A percentile compares a stretch with the other conserved stretches of the same genome.
phyloP scores from a whole-genome alignment of 345 rosid species.

The Heritiera littoralis region DNA sequence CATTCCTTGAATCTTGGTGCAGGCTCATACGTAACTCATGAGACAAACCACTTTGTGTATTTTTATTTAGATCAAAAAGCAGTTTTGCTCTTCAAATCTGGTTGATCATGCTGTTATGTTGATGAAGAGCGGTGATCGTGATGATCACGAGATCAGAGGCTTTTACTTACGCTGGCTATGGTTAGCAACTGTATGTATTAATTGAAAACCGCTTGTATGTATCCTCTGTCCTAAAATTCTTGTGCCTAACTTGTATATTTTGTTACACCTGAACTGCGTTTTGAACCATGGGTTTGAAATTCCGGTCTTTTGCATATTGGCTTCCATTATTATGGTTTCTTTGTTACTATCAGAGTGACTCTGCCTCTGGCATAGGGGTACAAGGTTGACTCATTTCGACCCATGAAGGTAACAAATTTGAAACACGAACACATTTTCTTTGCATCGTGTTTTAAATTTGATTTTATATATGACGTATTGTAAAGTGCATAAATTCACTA shows the following conservation, averaged over 20 bases:
- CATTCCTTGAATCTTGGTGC: slow-evolving; percentile 23
- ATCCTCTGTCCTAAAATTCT: slow-evolving; percentile 27
- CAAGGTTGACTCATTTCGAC: neutral
- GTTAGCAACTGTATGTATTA: slow-evolving; percentile 39
- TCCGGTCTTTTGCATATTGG: neutral
- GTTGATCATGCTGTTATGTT: slow-evolving; percentile 32
- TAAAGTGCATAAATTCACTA: no score
- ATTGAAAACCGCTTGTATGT: slow-evolving; percentile 22
- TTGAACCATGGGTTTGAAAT: slow-evolving; percentile 23
- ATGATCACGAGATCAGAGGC: slow-evolving; percentile 9
- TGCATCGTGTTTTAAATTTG: neutral
- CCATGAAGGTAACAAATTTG: neutral
- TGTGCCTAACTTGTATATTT: slow-evolving; percentile 42
- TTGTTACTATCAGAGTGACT: neutral
- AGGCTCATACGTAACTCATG: slow-evolving; percentile 98
- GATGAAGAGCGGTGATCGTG: slow-evolving; percentile 10
- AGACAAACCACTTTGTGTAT: slow-evolving; percentile 94
- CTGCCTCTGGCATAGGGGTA: neutral
- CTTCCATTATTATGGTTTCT: neutral
- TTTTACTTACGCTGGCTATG: slow-evolving; percentile 20
- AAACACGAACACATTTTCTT: neutral
- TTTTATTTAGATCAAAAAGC: slow-evolving; percentile 95
- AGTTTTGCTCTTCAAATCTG: slow-evolving; percentile 93
- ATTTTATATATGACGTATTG: no score
- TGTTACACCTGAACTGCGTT: slow-evolving; percentile 21